These are phyloP conservation scores for Pythium angustatum DNA, from an alignment of 352 stramenopile species.

Conservation along the genomic window DNA sequence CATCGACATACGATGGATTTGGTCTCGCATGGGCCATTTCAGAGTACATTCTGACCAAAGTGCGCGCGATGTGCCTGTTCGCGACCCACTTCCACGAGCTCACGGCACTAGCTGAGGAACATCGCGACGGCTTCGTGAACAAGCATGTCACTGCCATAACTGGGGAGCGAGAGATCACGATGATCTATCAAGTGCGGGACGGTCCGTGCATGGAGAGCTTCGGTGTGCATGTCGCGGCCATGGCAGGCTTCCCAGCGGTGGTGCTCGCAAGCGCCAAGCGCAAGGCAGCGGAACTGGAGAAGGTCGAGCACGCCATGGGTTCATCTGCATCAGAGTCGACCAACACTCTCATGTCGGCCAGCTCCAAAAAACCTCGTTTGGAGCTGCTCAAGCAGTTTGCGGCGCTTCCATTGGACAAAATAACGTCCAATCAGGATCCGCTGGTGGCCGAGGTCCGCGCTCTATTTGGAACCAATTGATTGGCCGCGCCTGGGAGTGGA, in stretches of 20 bases:
- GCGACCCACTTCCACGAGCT: conserved; percentile 99
- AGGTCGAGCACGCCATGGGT: conserved; percentile 50
- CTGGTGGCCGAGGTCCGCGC: conserved; percentile 36
- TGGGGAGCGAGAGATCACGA: conserved; percentile 83
- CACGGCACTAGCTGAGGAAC: conserved; percentile 88
- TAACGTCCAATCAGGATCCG: conserved; percentile 48
- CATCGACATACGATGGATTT: conserved; percentile 98
- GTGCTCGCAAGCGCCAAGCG: conserved; percentile 94
- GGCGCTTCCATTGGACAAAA: conserved; percentile 64
- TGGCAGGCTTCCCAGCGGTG: conserved; percentile 93
- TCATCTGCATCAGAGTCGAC: conserved; percentile 15
- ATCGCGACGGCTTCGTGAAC: conserved; percentile 88
- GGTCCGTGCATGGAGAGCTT: conserved; percentile 98
- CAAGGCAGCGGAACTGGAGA: conserved; percentile 95
- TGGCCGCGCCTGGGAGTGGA: conserved; percentile 19
- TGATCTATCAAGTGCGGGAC: conserved; percentile 91
- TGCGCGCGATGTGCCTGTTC: conserved; percentile 91
- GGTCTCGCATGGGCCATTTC: conserved; percentile 97
- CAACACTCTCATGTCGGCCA: conserved; percentile 21
- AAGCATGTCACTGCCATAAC: conserved; percentile 95
- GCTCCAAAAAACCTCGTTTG: conserved; percentile 45
- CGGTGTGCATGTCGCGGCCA: conserved; percentile 98
- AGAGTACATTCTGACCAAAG: conserved; percentile 94
- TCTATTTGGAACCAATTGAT: conserved; percentile 44
- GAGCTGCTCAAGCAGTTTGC: conserved; percentile 59